A percentile compares a stretch with the other conserved stretches of the same genome.
These are phyloP conservation scores for Posidonia australis DNA, from an alignment of 106 monocot species.

Conservation along the genomic window DNA sequence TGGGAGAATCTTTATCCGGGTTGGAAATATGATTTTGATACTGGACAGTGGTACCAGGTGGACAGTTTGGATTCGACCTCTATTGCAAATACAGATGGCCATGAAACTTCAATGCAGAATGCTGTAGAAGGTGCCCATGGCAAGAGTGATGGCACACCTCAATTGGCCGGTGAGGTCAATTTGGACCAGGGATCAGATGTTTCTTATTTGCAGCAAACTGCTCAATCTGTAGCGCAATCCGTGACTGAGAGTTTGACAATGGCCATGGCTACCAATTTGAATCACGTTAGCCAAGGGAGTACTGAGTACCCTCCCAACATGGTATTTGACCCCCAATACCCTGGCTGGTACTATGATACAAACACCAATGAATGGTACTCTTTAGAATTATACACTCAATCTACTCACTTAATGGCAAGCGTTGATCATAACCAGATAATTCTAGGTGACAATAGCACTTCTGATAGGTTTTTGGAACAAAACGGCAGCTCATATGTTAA, in stretches of 20 bases:
- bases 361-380: slow-evolving; percentile 73
- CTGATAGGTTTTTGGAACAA: slow-evolving; percentile 14
- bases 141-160: neutral
- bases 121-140: slow-evolving; percentile 7
- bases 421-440: slow-evolving; percentile 12
- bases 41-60: slow-evolving; percentile 24
- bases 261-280: slow-evolving; percentile 17
- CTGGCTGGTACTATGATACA: slow-evolving; percentile 89
- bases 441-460: slow-evolving; percentile 12
- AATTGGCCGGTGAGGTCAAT: slow-evolving; percentile 8
- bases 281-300: slow-evolving; percentile 24
- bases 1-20: slow-evolving; percentile 89
- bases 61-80: slow-evolving; percentile 7
- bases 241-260: slow-evolving; percentile 33
- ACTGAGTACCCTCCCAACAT: slow-evolving; percentile 80
- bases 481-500: slow-evolving; percentile 3
- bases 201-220: slow-evolving; percentile 37
- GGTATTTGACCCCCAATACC: slow-evolving; percentile 92
- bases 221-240: slow-evolving; percentile 39
- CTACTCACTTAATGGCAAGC: slow-evolving; percentile 13
- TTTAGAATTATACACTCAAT: slow-evolving; percentile 67
- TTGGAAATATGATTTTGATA: slow-evolving; percentile 66
- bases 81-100: slow-evolving; percentile 16
- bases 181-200: slow-evolving; percentile 19
- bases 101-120: slow-evolving; percentile 10